Conservation (phyloP, 306 rosid genomes). For the Fagus crenata region DNA sequence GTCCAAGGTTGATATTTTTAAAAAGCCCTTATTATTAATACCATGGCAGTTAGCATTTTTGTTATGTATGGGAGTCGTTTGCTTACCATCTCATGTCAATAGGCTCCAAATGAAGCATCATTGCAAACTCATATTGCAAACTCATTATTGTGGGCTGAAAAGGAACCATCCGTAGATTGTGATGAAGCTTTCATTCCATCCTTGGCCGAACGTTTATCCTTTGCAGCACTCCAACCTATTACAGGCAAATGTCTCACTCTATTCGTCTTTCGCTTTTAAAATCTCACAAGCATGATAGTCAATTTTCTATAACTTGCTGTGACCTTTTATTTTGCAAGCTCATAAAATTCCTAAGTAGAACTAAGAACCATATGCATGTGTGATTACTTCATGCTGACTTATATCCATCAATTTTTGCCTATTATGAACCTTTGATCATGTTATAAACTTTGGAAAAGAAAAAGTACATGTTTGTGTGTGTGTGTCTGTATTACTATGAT, state of each 20-base stretch:
- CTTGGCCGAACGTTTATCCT: conserved; percentile 43
- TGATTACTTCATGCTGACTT: background rate
- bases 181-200: conserved; percentile 49
- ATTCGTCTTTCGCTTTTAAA: background rate
- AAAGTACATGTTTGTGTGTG: no score
- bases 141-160: conserved; percentile 48
- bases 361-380: background rate
- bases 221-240: conserved; percentile 48
- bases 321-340: no score
- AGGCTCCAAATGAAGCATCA: conserved; percentile 52
- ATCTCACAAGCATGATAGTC: background rate
- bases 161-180: conserved; percentile 30
- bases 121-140: conserved; percentile 46
- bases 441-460: no score
- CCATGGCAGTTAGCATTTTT: background rate
- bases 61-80: background rate
- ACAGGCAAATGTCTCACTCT: conserved; percentile 35
- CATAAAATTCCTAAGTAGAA: no score
- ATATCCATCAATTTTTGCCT: background rate
- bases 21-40: background rate
- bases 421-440: no score
- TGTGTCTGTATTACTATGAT: no score
- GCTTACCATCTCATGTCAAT: background rate
- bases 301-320: no score
- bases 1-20: no score